These are phyloP conservation scores for Yarrowia keelungensis DNA, from an alignment of 805 yeast species.

Conservation along the genomic window DNA sequence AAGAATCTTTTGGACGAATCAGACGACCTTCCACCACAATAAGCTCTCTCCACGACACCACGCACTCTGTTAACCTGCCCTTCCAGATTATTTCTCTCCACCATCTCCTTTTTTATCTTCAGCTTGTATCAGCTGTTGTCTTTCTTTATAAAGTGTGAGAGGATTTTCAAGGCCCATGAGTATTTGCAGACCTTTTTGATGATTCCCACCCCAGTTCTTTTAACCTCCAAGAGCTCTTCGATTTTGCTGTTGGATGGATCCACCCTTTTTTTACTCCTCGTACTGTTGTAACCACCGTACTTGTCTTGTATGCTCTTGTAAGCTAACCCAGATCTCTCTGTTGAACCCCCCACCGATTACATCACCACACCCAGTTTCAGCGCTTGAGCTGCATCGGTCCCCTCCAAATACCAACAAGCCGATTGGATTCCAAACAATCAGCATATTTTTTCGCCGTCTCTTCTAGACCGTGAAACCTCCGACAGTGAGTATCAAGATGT, in stretches of 20 bases:
- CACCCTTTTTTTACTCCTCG: not conserved
- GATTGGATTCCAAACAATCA: not conserved
- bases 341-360: not conserved
- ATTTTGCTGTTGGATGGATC: too few relatives aligned
- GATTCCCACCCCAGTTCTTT: too few relatives aligned
- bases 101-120: not conserved
- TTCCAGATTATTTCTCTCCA: not conserved
- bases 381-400: constrained; percentile 33
- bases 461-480: too few relatives aligned
- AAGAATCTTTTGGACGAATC: not conserved
- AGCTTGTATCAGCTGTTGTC: constrained; percentile 7
- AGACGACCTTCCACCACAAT: not conserved
- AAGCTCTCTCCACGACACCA: too few relatives aligned
- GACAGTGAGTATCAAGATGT: too few relatives aligned
- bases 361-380: constrained; percentile 12
- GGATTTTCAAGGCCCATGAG: too few relatives aligned
- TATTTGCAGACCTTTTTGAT: too few relatives aligned
- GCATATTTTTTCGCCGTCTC: not conserved
- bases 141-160: not conserved
- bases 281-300: not conserved
- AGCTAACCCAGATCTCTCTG: constrained; percentile 14
- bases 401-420: constrained; percentile 24
- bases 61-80: not conserved
- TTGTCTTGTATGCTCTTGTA: not conserved
- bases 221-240: not conserved